Evolutionary conservation across 495 filamentous ascomycete species (phyloP).

Genomic region (Aspergillus sclerotiicarbonarius): DNA sequence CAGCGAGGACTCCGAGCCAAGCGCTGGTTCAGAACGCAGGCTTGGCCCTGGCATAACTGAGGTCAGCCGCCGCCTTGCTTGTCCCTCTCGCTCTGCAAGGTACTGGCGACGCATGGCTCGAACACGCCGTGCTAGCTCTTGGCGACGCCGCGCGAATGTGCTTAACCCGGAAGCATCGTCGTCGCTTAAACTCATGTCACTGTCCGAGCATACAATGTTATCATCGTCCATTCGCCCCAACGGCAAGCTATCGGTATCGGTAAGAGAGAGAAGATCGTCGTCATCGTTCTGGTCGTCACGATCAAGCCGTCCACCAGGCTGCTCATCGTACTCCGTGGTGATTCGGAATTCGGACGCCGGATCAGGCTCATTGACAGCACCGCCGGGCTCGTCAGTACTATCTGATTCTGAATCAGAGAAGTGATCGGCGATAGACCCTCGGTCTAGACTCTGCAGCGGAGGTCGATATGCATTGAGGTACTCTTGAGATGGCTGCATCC

Average conservation of each 20-base stretch:
- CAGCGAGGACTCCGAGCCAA: constrained; percentile 42
- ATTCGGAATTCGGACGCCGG: constrained; percentile 44
- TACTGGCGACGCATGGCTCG: constrained; percentile 25
- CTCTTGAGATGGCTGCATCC: constrained; percentile 41
- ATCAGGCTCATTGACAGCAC: constrained; percentile 16
- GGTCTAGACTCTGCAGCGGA: constrained; percentile 34
- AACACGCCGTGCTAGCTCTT: constrained; percentile 27
- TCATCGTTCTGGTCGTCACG: constrained; percentile 16
- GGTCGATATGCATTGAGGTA: constrained; percentile 38
- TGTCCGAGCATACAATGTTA: constrained; percentile 45
- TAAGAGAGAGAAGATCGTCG: constrained; percentile 17
- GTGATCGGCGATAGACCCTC: constrained; percentile 23
- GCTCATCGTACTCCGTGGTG: constrained; percentile 50
- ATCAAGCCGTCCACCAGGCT: constrained; percentile 35
- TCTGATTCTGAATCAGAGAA: constrained; percentile 19
- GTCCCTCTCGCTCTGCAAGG: constrained; percentile 16
- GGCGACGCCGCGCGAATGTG: constrained; percentile 30
- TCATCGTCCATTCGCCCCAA: constrained; percentile 25
- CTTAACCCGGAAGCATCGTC: constrained; percentile 29
- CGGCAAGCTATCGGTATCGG: constrained; percentile 26
- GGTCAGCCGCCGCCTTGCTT: constrained; percentile 25
- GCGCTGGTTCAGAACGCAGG: constrained; percentile 2
- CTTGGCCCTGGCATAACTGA: constrained; percentile 13
- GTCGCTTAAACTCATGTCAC: constrained; percentile 47
- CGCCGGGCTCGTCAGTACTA: constrained; percentile 15